Evolutionary conservation across 2,329 filamentous ascomycete species (phyloP).

Genomic region (Trichoderma brevicompactum): DNA sequence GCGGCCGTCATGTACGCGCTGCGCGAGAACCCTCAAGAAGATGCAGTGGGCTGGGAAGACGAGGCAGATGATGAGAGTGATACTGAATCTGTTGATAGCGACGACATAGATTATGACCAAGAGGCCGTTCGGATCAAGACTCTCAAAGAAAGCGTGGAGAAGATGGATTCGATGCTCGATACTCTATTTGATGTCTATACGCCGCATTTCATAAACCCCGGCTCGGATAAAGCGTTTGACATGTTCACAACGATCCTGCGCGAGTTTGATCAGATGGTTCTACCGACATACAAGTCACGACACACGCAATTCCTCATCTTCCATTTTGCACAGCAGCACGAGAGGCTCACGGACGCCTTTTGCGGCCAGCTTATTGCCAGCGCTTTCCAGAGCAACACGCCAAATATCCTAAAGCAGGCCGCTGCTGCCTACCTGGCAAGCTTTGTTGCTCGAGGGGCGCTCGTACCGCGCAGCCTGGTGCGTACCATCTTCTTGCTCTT

Average conservation of each 20-base stretch:
- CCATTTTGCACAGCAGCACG: conserved; percentile 86
- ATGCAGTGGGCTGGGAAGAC: conserved; percentile 44
- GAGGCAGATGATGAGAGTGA: conserved; percentile 68
- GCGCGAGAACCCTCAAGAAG: conserved; percentile 37
- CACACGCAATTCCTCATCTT: conserved; percentile 97
- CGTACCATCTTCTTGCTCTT: conserved; percentile 81
- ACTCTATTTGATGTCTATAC: conserved; percentile 84
- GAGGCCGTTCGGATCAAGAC: conserved; percentile 67
- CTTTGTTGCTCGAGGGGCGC: conserved; percentile 88
- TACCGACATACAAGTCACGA: conserved; percentile 88
- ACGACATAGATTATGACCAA: conserved; percentile 68
- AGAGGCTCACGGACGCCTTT: conserved; percentile 79
- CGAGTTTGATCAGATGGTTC: conserved; percentile 85
- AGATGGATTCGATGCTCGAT: conserved; percentile 89
- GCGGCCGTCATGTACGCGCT: conserved; percentile 67
- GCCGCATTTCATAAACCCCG: conserved; percentile 70
- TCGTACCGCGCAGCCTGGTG: conserved; percentile 76
- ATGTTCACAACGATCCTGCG: conserved; percentile 79
- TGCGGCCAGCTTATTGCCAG: conserved; percentile 68
- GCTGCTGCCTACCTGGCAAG: conserved; percentile 92
- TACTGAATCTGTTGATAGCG: conserved; percentile 71
- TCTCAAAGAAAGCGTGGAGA: conserved; percentile 81
- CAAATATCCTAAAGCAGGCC: conserved; percentile 76
- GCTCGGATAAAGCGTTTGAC: conserved; percentile 69
- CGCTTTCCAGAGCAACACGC: conserved; percentile 63